phyloP scores from a whole-genome alignment of 768 basidiomycete species.

The Chalciporus piperatus region DNA sequence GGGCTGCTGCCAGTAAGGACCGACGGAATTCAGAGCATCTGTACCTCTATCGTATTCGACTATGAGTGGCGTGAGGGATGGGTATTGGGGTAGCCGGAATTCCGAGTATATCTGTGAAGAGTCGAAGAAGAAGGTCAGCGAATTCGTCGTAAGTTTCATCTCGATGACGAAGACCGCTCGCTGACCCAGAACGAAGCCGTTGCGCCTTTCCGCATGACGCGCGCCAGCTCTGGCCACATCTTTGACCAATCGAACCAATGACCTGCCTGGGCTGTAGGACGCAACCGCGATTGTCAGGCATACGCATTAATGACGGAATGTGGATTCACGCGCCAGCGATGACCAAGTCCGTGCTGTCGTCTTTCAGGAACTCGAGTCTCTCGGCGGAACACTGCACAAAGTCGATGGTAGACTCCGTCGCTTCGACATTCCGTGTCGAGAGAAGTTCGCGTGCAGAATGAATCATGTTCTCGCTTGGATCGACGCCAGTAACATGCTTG shows the following conservation, averaged over 20 bases:
- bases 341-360: constrained; percentile 61
- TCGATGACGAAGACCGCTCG: neutral
- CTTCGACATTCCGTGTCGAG: constrained; percentile 6
- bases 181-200: constrained; percentile 74
- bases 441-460: constrained; percentile 40
- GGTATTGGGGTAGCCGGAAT: constrained; percentile 59
- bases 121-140: neutral
- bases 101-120: constrained; percentile 59
- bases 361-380: constrained; percentile 46
- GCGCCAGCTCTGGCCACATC: constrained; percentile 65
- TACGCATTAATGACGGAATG: neutral
- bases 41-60: constrained; percentile 56
- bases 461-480: constrained; percentile 75
- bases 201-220: constrained; percentile 59
- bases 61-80: constrained; percentile 57
- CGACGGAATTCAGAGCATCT: constrained; percentile 50
- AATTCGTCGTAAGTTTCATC: neutral
- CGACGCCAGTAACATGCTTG: constrained; percentile 62
- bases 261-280: constrained; percentile 61
- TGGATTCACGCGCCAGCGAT: constrained; percentile 50
- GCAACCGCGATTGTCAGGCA: neutral
- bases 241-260: constrained; percentile 81
- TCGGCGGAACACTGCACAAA: constrained; percentile 50
- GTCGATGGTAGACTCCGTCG: constrained; percentile 16
- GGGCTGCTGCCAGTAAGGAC: constrained; percentile 75